Evolutionary conservation across 257 asterid species (phyloP).

Genomic region (Ligustrum vulgare): DNA sequence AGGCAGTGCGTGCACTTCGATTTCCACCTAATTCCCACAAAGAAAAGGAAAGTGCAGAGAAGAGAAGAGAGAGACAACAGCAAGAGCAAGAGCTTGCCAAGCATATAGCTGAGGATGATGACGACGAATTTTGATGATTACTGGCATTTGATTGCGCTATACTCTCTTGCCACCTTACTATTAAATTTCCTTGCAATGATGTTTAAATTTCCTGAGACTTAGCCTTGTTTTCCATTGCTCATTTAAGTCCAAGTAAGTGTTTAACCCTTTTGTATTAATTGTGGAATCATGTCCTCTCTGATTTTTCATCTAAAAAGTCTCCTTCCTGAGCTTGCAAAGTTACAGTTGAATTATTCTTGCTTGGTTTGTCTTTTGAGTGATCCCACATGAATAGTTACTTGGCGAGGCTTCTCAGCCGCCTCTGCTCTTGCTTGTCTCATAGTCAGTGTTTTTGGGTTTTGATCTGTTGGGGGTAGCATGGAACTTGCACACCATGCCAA

Average conservation of each 20-base stretch:
- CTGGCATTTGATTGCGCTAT: background rate
- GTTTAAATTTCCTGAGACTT: conserved; percentile 17
- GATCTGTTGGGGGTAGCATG: background rate
- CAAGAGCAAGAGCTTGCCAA: conserved; percentile 82
- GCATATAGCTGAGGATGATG: conserved; percentile 70
- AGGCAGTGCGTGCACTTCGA: conserved; percentile 72
- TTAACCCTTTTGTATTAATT: background rate
- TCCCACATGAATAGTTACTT: background rate
- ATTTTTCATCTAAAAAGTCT: background rate
- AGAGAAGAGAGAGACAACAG: conserved; percentile 67
- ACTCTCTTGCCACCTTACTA: background rate
- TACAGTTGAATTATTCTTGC: background rate
- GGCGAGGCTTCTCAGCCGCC: background rate
- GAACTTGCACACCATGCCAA: too few species aligned
- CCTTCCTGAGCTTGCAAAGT: background rate
- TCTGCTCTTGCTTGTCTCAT: background rate
- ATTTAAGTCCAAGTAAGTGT: conserved; percentile 6
- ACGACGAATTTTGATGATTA: conserved; percentile 54
- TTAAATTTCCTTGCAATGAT: conserved; percentile 8
- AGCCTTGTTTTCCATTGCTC: background rate
- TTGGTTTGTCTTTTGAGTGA: background rate
- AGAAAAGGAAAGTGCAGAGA: conserved; percentile 64
- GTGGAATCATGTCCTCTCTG: background rate
- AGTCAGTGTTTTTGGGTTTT: background rate
- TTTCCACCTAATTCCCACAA: conserved; percentile 67